A percentile compares a stretch with the other conserved stretches of the same genome.
Conservation (phyloP, 371 early-diverging fungal genomes). For the Lichtheimia ramosa region DNA sequence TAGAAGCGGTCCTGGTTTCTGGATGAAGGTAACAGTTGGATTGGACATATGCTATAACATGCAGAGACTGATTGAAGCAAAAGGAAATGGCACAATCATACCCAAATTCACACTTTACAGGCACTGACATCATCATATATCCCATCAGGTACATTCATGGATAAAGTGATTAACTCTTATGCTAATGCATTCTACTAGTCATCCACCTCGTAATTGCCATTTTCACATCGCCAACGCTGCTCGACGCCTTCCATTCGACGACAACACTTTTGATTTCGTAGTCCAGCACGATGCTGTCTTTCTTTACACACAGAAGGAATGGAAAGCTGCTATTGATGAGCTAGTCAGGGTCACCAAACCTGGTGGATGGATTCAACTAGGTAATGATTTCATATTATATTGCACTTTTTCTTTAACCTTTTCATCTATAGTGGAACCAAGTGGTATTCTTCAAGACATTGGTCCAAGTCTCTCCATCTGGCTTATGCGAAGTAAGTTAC, state of each 20-base stretch:
- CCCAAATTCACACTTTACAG: slow-evolving; percentile 43
- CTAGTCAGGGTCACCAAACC: slow-evolving; percentile 26
- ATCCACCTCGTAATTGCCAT: slow-evolving; percentile 43
- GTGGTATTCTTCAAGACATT: slow-evolving; percentile 30
- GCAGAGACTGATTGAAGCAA: too few species aligned
- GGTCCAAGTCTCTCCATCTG: slow-evolving; percentile 49
- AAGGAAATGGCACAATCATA: slow-evolving; percentile 40
- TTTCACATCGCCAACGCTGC: slow-evolving; percentile 26
- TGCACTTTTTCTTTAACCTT: not conserved
- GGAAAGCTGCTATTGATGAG: slow-evolving; percentile 19
- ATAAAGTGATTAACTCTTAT: not conserved
- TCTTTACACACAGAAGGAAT: slow-evolving; percentile 16
- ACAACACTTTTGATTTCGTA: slow-evolving; percentile 25
- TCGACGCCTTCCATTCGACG: slow-evolving; percentile 24
- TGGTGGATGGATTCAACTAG: slow-evolving; percentile 28
- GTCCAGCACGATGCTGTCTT: slow-evolving; percentile 20
- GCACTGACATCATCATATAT: slow-evolving; percentile 34
- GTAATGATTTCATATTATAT: not conserved
- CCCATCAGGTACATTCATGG: slow-evolving; percentile 25
- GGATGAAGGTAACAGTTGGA: slow-evolving; percentile 24
- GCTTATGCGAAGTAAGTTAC: slow-evolving; percentile 40
- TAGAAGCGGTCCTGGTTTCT: slow-evolving; percentile 38
- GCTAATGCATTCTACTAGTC: slow-evolving; percentile 7
- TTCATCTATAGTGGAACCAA: slow-evolving; percentile 22
- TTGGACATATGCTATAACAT: too few species aligned